Conservation (phyloP, 108 stramenopile genomes). For the Skeletonema grethae region DNA sequence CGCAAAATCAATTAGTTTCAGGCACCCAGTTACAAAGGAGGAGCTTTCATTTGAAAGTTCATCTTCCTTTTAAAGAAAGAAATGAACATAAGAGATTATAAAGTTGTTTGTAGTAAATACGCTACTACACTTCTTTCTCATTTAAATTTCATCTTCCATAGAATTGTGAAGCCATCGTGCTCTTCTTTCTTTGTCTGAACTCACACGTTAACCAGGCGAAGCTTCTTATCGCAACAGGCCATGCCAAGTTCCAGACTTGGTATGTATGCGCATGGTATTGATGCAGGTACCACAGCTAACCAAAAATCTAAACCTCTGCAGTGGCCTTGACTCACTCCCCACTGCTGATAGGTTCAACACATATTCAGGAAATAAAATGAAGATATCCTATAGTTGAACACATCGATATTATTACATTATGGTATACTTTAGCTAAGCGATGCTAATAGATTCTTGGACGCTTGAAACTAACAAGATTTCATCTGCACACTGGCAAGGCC, state of each 20-base stretch:
- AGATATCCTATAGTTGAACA: neutral
- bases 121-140: neutral
- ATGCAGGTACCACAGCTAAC: too few relatives aligned
- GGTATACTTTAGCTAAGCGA: slow-evolving; percentile 5
- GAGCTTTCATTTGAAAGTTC: slow-evolving; percentile 53
- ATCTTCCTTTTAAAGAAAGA: slow-evolving; percentile 57
- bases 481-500: neutral
- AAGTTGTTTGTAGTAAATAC: neutral
- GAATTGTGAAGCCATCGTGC: too few relatives aligned
- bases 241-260: too few relatives aligned
- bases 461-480: neutral
- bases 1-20: slow-evolving; percentile 81
- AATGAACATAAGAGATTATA: slow-evolving; percentile 5
- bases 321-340: too few relatives aligned
- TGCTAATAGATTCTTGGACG: slow-evolving; percentile 7
- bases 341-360: too few relatives aligned
- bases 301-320: too few relatives aligned
- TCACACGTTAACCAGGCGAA: too few relatives aligned
- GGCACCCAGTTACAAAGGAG: slow-evolving; percentile 70
- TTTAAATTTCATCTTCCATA: too few relatives aligned
- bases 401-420: slow-evolving; percentile 6
- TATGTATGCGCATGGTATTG: too few relatives aligned
- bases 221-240: too few relatives aligned
- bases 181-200: too few relatives aligned
- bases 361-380: too few relatives aligned